These are phyloP conservation scores for Strobilomyces confusus DNA, from an alignment of 768 basidiomycete genomes.

Conservation along the genomic window DNA sequence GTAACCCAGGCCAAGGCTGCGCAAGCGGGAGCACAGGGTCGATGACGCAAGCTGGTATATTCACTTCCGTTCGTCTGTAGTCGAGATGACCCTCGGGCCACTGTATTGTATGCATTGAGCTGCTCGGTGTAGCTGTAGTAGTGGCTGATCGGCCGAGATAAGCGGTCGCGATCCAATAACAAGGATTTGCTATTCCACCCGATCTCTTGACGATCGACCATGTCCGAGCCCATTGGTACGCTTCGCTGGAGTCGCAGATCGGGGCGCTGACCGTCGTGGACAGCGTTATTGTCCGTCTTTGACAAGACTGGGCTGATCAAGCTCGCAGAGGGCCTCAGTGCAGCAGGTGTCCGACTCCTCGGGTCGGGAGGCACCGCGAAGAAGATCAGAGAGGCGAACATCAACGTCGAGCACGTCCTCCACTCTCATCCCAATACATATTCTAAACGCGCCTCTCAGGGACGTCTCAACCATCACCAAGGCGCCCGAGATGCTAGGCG, in stretches of 20 bases:
- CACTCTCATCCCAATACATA: not conserved
- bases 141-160: conserved; percentile 19
- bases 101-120: conserved; percentile 11
- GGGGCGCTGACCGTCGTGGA: conserved; percentile 5
- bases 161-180: conserved; percentile 3
- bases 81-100: conserved; percentile 5
- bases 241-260: not conserved
- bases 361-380: conserved; percentile 98
- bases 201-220: conserved; percentile 14
- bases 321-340: conserved; percentile 79
- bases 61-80: conserved; percentile 1
- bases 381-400: conserved; percentile 90
- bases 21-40: conserved; percentile 32
- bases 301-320: conserved; percentile 91
- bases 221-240: conserved; percentile 31
- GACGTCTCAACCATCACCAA: conserved; percentile 98
- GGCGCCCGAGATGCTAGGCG: conserved; percentile 98
- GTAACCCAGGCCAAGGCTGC: too few species aligned
- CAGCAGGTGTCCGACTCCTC: conserved; percentile 79
- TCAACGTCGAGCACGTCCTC: conserved; percentile 79
- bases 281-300: conserved; percentile 92
- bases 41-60: conserved; percentile 21
- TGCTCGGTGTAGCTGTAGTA: conserved; percentile 4
- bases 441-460: conserved; percentile 39
- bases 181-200: not conserved